Evolutionary conservation across 495 filamentous ascomycete genomes (phyloP).

Genomic region (Penicillium paradoxum): DNA sequence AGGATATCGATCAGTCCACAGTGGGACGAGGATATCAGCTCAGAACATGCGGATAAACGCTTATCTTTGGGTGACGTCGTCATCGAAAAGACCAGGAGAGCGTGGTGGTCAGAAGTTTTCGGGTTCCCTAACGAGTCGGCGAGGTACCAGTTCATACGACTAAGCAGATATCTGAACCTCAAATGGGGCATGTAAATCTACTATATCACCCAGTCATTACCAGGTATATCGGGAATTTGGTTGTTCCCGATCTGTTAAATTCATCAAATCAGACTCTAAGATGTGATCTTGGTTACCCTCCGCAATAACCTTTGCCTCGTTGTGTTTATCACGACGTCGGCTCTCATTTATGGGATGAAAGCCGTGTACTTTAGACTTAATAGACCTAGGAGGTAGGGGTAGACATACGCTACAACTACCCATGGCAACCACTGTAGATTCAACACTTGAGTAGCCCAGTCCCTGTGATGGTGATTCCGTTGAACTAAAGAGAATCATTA

Average conservation of each 20-base stretch:
- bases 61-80: no score
- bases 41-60: no score
- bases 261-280: neutral
- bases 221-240: neutral
- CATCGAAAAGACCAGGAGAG: no score
- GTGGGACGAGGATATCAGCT: no score
- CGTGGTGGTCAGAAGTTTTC: no score
- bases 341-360: neutral
- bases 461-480: conserved; percentile 14
- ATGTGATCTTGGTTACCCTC: neutral
- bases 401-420: neutral
- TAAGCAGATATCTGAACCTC: no score
- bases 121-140: neutral
- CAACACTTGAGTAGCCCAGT: conserved; percentile 9
- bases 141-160: neutral
- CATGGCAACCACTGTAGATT: conserved; percentile 10
- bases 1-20: no score
- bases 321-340: neutral
- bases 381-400: neutral
- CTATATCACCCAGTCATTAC: neutral
- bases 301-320: neutral
- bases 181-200: neutral
- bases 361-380: neutral
- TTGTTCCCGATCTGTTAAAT: neutral
- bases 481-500: conserved; percentile 5